Evolutionary conservation across 805 yeast genomes (phyloP).

Genomic region (Cyberlindnera xylosilytica): DNA sequence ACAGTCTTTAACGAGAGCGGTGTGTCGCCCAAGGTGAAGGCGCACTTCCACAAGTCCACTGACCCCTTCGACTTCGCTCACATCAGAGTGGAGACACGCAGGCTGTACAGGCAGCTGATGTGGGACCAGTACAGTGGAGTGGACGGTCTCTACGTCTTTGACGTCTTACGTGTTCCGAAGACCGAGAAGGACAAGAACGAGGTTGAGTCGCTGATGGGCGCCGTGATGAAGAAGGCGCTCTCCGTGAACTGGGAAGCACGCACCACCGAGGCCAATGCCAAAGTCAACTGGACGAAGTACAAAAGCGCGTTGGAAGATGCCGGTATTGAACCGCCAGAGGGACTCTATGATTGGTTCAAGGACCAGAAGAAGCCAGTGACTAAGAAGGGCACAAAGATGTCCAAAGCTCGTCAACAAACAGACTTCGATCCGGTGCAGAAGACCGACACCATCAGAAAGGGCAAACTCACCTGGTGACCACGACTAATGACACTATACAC

Average conservation of each 20-base stretch:
- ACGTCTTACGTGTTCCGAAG: slow-evolving; percentile 18
- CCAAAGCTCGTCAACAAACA: too few species aligned
- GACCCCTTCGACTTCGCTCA: slow-evolving; percentile 21
- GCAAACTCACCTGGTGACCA: not conserved
- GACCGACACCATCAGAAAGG: not conserved
- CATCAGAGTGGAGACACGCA: slow-evolving; percentile 17
- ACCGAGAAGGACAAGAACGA: slow-evolving; percentile 3
- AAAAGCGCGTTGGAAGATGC: slow-evolving; percentile 7
- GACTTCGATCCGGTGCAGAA: not conserved
- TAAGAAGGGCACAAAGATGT: too few species aligned
- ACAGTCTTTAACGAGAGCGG: slow-evolving; percentile 17
- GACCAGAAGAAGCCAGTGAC: not conserved
- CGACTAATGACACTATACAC: too few species aligned
- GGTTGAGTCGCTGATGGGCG: slow-evolving; percentile 7
- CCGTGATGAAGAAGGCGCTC: slow-evolving; percentile 7
- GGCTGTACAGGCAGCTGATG: slow-evolving; percentile 12
- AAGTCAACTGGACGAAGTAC: slow-evolving; percentile 19
- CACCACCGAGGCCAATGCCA: slow-evolving; percentile 4
- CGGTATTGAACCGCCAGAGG: slow-evolving; percentile 3
- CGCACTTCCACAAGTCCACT: slow-evolving; percentile 11
- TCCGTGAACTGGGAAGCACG: not conserved
- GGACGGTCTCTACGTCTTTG: slow-evolving; percentile 25
- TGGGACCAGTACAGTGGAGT: slow-evolving; percentile 13
- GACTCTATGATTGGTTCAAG: not conserved
- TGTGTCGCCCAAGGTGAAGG: slow-evolving; percentile 4